Evolutionary conservation across 208 protist species (phyloP), one percentile per base, ranked within the genome.

Genomic region (Wallacemonas sp.): DNA sequence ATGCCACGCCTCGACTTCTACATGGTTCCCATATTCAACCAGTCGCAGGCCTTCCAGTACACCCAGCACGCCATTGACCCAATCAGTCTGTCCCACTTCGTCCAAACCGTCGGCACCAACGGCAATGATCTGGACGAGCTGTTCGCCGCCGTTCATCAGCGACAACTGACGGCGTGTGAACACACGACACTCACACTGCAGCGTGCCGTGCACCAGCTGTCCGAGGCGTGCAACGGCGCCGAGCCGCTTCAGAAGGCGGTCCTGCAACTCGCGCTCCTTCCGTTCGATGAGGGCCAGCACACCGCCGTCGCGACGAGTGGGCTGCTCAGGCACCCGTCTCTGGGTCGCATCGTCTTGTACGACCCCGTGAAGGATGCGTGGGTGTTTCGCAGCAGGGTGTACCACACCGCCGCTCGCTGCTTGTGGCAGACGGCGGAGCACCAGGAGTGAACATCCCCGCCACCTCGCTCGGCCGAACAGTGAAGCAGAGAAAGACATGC

Each of bases 101-200:
- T 87, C n/a, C 69, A 87, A 37, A 63, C 79, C 5, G 69, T 76
- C 33, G 81, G 81, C 15, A 83, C 75, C 29, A 83, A 83, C 63
- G 81, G 79, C 53, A 81, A 81, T 33, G 81, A 87, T 42, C 52
- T 87, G 19, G 81, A 87, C 58, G 81, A 87, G 57, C 74, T 87
- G 21, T 76, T 83, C 44, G 70, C 78, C 52, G 63, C 81, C 19
- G 81, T 87, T 2, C 66, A 75, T 10, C 81, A 87, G 37, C 68
- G 68, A 0, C 60, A 57, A 15, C 62, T 65, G 1, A 52, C 67
- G 8, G 70, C 79, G 10, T 71, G 50, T 10, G 69, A 60, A 24
- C 83, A 87, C 65, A 79, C 77, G 3, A 79, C 71, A n/a, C 66
- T 72, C 32, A 83, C 76, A 42, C 67, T 87, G 17, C 68, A 81